A percentile compares a stretch with the other conserved stretches of the same genome.
Evolutionary conservation across 352 stramenopile species (phyloP).

Genomic region (Phytophthora tentaculata): DNA sequence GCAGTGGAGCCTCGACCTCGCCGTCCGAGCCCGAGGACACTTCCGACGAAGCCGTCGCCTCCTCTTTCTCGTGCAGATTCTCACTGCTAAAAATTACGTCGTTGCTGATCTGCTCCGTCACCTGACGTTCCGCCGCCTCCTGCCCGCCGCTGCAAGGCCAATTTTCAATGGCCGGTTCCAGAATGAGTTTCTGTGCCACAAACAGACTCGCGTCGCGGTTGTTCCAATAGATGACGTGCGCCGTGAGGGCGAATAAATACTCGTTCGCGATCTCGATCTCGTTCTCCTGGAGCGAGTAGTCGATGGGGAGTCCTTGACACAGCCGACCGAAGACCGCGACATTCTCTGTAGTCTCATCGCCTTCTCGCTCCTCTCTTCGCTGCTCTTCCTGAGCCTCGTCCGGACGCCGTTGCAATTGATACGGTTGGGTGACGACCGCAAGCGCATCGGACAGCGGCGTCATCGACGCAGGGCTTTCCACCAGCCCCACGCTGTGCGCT

Average conservation of each 20-base stretch:
- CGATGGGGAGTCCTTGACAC: constrained; percentile 76
- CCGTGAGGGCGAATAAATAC: constrained; percentile 92
- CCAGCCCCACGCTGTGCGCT: constrained; percentile 74
- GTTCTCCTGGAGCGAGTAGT: constrained; percentile 93
- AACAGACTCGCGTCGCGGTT: constrained; percentile 93
- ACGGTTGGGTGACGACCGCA: constrained; percentile 33
- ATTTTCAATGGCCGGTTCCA: constrained; percentile 62
- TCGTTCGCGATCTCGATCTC: constrained; percentile 95
- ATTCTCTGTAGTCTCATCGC: constrained; percentile 50
- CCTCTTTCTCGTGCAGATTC: constrained; percentile 39
- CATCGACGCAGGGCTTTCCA: constrained; percentile 52
- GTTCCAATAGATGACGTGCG: constrained; percentile 93
- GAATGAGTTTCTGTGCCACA: constrained; percentile 87
- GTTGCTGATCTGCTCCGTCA: constrained; percentile 12
- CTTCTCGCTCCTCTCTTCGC: constrained; percentile 36
- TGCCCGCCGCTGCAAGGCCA: constrained; percentile 18
- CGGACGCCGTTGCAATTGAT: constrained; percentile 24
- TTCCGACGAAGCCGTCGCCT: constrained; percentile 47
- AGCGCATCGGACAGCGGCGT: constrained; percentile 42
- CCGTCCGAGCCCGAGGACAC: constrained; percentile 38
- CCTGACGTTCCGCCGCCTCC: neutral
- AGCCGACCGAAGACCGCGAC: constrained; percentile 63
- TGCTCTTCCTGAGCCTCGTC: constrained; percentile 30
- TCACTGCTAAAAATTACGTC: constrained; percentile 8
- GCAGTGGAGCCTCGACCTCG: constrained; percentile 22